phyloP scores from a whole-genome alignment of 2,329 filamentous ascomycete genomes.

The Alternaria infectoria region DNA sequence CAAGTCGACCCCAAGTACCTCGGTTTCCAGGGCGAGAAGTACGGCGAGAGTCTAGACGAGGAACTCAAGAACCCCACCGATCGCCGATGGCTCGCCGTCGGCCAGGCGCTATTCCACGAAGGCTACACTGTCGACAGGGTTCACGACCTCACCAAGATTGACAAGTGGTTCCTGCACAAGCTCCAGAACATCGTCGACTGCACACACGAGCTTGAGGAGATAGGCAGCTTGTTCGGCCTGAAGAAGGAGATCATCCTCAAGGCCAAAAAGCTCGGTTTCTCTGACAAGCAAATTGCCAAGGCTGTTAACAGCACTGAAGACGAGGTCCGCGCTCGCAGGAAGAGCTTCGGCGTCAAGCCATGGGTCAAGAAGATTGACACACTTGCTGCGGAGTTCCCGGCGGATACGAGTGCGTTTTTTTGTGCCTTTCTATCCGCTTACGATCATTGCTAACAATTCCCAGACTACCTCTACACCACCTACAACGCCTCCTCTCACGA shows the following conservation, averaged over 20 bases:
- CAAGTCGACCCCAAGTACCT: slow-evolving; percentile 92
- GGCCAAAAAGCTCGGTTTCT: slow-evolving; percentile 98
- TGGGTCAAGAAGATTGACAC: slow-evolving; percentile 99
- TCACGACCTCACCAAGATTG: slow-evolving; percentile 95
- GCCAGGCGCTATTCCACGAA: slow-evolving; percentile 97
- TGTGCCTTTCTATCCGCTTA: background rate
- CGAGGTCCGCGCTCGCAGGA: slow-evolving; percentile 82
- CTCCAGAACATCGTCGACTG: slow-evolving; percentile 95
- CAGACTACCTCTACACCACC: slow-evolving; percentile 59
- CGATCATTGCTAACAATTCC: background rate
- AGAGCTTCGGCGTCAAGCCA: slow-evolving; percentile 85
- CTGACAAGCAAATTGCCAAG: slow-evolving; percentile 89
- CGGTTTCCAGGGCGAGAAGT: slow-evolving; percentile 94
- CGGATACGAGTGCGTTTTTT: background rate
- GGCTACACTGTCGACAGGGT: slow-evolving; percentile 91
- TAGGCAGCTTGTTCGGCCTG: slow-evolving; percentile 80
- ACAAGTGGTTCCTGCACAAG: slow-evolving; percentile 99
- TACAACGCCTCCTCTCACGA: slow-evolving; percentile 97
- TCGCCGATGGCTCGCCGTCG: slow-evolving; percentile 94
- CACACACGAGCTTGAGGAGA: slow-evolving; percentile 81
- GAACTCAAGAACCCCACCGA: slow-evolving; percentile 93
- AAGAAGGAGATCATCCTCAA: slow-evolving; percentile 88
- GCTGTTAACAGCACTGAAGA: slow-evolving; percentile 88
- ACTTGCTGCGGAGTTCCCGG: slow-evolving; percentile 75
- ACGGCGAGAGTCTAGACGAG: slow-evolving; percentile 83